phyloP scores from a whole-genome alignment of 2,329 filamentous ascomycete genomes.

The Trichoderma sp. region DNA sequence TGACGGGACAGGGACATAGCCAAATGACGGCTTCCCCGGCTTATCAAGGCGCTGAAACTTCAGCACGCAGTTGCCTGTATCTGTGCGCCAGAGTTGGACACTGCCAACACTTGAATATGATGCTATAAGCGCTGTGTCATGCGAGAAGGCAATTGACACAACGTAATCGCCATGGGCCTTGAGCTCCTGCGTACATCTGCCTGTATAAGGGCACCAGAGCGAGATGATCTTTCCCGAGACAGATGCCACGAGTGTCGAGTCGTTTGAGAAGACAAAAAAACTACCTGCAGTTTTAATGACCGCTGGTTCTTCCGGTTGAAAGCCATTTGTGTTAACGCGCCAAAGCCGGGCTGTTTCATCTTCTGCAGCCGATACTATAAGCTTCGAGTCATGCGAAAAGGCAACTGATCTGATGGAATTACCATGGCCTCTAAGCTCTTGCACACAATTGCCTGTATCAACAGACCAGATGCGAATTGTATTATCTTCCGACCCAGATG shows the following conservation, averaged over 20 bases:
- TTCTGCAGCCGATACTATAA: neutral
- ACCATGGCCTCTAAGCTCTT: neutral
- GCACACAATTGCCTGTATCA: neutral
- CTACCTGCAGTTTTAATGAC: neutral
- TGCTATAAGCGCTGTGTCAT: neutral
- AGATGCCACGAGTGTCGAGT: neutral
- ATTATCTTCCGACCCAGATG: accelerated
- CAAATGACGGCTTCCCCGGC: no score
- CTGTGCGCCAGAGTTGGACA: neutral
- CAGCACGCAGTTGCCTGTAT: neutral
- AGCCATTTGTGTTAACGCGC: neutral
- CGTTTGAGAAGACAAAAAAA: neutral
- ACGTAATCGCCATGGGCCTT: neutral
- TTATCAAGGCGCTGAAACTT: neutral
- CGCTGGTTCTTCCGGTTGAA: neutral
- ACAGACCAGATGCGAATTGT: neutral
- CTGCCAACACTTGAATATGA: neutral
- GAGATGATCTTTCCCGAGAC: neutral
- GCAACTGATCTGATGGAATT: accelerated
- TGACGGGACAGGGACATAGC: no score
- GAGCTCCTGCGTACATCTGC: neutral
- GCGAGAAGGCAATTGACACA: neutral
- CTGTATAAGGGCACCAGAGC: neutral
- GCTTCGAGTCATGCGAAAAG: neutral
- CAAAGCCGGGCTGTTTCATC: neutral